Conservation (phyloP, 805 yeast species). For the Metschnikowia kofuensis region DNA sequence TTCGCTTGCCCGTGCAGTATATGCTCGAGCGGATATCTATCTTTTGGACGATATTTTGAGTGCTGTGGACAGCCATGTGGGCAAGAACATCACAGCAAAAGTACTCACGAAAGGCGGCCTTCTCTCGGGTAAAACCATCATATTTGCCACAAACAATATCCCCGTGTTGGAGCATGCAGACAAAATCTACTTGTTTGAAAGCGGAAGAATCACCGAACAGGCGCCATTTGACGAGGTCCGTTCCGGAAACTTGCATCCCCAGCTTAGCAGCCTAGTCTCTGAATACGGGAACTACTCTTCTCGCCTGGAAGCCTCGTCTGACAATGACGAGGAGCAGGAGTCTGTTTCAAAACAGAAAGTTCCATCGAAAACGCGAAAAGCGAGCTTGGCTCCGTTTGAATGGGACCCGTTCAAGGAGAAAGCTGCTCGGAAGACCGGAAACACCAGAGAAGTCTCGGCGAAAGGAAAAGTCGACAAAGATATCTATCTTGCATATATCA, state of each 20-base stretch:
- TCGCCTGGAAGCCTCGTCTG: background rate
- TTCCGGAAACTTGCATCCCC: conserved; percentile 5
- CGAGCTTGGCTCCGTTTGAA: conserved; percentile 32
- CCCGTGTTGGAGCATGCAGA: conserved; percentile 12
- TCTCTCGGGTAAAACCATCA: conserved; percentile 19
- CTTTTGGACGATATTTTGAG: conserved; percentile 41
- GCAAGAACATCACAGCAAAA: conserved; percentile 29
- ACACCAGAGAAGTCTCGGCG: conserved; percentile 39
- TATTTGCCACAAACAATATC: conserved; percentile 16
- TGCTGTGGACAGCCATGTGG: conserved; percentile 44
- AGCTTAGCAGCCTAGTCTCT: conserved; percentile 4
- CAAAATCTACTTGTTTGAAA: conserved; percentile 13
- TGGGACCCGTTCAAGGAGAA: conserved; percentile 36
- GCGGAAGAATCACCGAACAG: conserved; percentile 11
- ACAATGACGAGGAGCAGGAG: background rate
- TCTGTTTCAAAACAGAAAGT: background rate
- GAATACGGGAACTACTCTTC: conserved; percentile 5
- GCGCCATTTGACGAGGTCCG: conserved; percentile 6
- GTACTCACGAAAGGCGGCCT: conserved; percentile 33
- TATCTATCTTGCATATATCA: conserved; percentile 52
- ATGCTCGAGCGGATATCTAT: conserved; percentile 38
- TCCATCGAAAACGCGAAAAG: background rate
- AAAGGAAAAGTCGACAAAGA: conserved; percentile 56
- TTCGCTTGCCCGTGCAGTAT: conserved; percentile 42
- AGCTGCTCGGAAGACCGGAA: conserved; percentile 14